Percentiles rank a stretch among this genome's conserved stretches.
phyloP scores from a whole-genome alignment of 495 filamentous ascomycete genomes.

The Cryomyces minteri region DNA sequence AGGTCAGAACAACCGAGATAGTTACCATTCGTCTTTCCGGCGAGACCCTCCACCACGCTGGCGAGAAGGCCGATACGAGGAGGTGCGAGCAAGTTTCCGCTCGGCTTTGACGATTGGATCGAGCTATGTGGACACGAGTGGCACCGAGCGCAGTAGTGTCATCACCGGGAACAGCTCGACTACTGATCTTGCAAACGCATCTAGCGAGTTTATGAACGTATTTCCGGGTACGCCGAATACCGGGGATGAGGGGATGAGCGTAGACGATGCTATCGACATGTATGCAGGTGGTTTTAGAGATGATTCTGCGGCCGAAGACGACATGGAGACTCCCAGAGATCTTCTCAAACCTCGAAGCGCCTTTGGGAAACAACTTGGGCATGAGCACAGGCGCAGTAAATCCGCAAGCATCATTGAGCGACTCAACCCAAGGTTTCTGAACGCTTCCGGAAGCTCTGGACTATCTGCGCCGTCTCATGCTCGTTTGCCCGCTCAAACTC shows the following conservation, averaged over 20 bases:
- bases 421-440: too few relatives aligned
- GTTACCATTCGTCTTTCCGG: too few relatives aligned
- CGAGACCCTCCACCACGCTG: background rate
- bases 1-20: too few relatives aligned
- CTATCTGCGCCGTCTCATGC: too few relatives aligned
- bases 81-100: constrained; percentile 51
- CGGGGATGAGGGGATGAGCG: constrained; percentile 44
- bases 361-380: too few relatives aligned
- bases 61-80: constrained; percentile 17
- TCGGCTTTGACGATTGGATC: constrained; percentile 52
- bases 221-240: constrained; percentile 5
- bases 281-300: constrained; percentile 77
- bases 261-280: constrained; percentile 89
- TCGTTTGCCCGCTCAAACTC: too few relatives aligned
- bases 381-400: too few relatives aligned
- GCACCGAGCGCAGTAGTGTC: constrained; percentile 67
- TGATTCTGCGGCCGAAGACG: too few relatives aligned
- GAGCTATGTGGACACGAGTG: constrained; percentile 45
- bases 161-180: constrained; percentile 63
- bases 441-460: too few relatives aligned
- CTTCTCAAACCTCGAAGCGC: too few relatives aligned
- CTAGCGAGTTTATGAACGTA: constrained; percentile 26
- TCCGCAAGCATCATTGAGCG: too few relatives aligned
- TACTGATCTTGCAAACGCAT: constrained; percentile 35
- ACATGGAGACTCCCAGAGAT: too few relatives aligned